These are phyloP conservation scores for Naganishia friedmannii DNA, from an alignment of 768 basidiomycete species.

Conservation along the genomic window DNA sequence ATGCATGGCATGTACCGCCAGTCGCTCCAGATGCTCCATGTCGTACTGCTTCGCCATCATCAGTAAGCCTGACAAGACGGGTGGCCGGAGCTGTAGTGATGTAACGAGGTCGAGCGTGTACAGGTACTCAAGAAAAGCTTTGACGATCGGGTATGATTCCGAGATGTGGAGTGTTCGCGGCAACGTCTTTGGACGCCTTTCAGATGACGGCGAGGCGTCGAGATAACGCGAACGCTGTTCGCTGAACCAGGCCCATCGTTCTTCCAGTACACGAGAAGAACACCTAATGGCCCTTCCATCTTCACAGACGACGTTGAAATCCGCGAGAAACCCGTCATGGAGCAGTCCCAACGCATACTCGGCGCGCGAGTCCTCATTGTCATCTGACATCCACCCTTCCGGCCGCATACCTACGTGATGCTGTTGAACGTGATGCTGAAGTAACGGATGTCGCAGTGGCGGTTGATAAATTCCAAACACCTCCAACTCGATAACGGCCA, in stretches of 20 bases:
- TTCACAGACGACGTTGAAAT: constrained; percentile 89
- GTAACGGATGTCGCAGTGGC: constrained; percentile 55
- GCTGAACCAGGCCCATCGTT: constrained; percentile 94
- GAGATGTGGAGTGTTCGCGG: constrained; percentile 80
- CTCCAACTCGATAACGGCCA: constrained; percentile 84
- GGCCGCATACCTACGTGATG: no score
- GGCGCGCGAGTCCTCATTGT: constrained; percentile 49
- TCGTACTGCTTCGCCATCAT: constrained; percentile 79
- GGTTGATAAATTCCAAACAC: constrained; percentile 94
- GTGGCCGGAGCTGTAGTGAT: constrained; percentile 83
- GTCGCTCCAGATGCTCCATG: constrained; percentile 66
- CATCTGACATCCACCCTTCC: no score
- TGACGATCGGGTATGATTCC: constrained; percentile 81
- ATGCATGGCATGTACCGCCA: constrained; percentile 95
- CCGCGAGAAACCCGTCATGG: constrained; percentile 74
- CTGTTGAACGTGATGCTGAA: not conserved
- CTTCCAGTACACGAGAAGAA: constrained; percentile 77
- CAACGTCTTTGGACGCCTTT: not conserved
- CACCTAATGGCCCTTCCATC: constrained; percentile 80
- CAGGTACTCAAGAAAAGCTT: constrained; percentile 89
- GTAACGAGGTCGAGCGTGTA: constrained; percentile 83
- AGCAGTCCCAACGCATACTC: constrained; percentile 72
- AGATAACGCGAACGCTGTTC: constrained; percentile 52
- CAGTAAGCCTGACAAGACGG: constrained; percentile 81
- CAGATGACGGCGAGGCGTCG: constrained; percentile 55